Evolutionary conservation across 305 asterid species (phyloP), one percentile per base, ranked within the genome.

Genomic region (Fraxinus baroniana): DNA sequence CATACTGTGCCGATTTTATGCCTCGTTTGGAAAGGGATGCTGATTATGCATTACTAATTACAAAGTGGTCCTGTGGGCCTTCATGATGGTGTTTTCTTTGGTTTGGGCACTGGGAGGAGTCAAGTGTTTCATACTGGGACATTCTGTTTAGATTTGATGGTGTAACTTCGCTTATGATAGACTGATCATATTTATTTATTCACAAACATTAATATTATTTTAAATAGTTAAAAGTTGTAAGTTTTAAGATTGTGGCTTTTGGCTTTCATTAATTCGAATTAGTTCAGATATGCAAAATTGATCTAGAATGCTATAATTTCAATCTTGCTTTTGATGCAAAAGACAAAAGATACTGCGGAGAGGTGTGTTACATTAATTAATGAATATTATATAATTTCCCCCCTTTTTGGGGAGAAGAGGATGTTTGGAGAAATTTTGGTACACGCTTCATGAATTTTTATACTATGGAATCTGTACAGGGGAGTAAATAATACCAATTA

Each of bases 81-180:
- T 73, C 37, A 20, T 66, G 76, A 60, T 24, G 66, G 49, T 44
- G 70, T 75, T 36, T 37, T 36, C 62, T 22, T 81, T n/a, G 68
- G 46, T 36, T 60, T 81, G 49, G 32, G 28, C 66, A 68, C 74
- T 26, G 74, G 71, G 71, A 83, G 80, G 73, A 83, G 76, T 44
- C 26, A 24, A 10, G 60, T 15, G 72, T 70, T 22, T 49, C 57
- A 20, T 28, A 73, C 57, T 32, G 39, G 72, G 49, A 18, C 36
- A 15, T 28, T 64, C 33, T 75, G 33, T 62, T 62, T 62, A 62
- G 72, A 24, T 22, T 41, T 66, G 74, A 22, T 24, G n/a, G 22
- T 26, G 24, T 64, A 37, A 35, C 74, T 30, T 76, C 71, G 17
- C 52, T 32, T 32, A 32, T 32, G 35, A 32, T 39, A 62, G 71